Conservation (phyloP, 352 stramenopile genomes). For the Globisporangium emineosum region DNA sequence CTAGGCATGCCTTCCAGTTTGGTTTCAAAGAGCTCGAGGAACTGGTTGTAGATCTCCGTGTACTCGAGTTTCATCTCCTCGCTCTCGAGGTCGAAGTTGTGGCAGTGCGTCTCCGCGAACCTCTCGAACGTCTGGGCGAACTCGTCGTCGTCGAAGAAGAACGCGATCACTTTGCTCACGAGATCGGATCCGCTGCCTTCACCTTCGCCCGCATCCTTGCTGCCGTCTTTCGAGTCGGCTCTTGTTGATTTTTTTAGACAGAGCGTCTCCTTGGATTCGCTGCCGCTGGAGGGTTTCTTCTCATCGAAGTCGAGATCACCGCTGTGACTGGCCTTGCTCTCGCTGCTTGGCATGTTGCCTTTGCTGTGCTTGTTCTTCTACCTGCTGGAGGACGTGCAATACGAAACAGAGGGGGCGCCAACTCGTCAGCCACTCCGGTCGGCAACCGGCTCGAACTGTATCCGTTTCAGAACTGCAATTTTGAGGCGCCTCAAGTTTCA, state of each 20-base stretch:
- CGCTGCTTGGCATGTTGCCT: conserved; percentile 31
- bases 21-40: conserved; percentile 66
- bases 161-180: conserved; percentile 64
- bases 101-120: conserved; percentile 63
- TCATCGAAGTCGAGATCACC: conserved; percentile 13
- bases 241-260: conserved; percentile 10
- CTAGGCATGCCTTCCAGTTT: conserved; percentile 65
- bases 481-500: background rate
- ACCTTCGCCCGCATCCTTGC: conserved; percentile 19
- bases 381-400: conserved; percentile 15
- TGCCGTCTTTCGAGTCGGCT: conserved; percentile 31
- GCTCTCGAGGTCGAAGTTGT: conserved; percentile 58
- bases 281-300: conserved; percentile 2
- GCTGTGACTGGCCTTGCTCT: conserved; percentile 34
- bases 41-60: conserved; percentile 79
- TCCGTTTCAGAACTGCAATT: background rate
- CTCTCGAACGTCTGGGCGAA: conserved; percentile 70
- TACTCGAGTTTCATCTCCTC: conserved; percentile 87
- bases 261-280: conserved; percentile 4
- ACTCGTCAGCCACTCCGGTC: background rate
- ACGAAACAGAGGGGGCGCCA: background rate
- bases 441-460: background rate
- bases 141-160: conserved; percentile 80
- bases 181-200: conserved; percentile 25
- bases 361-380: background rate